Conservation (phyloP, 1,139 yeast genomes). For the Kodamaea derodonti region DNA sequence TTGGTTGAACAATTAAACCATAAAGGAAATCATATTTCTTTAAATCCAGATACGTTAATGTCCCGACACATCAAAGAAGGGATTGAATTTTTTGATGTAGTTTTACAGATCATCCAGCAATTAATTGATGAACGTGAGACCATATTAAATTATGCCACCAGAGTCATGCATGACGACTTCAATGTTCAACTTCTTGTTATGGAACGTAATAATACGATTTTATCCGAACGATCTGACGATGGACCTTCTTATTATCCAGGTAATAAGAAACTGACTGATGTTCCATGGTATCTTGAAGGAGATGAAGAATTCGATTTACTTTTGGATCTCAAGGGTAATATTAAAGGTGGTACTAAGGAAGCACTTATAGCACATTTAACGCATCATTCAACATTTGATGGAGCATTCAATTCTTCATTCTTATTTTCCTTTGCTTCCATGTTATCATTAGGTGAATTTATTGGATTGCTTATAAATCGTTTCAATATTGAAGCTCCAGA, state of each 20-base stretch:
- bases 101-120: constrained; percentile 48
- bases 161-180: constrained; percentile 73
- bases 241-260: constrained; percentile 35
- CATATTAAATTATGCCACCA: constrained; percentile 65
- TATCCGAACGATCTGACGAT: constrained; percentile 35
- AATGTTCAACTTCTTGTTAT: constrained; percentile 57
- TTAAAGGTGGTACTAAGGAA: constrained; percentile 82
- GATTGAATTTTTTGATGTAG: constrained; percentile 38
- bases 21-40: constrained; percentile 43
- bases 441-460: constrained; percentile 62
- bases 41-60: constrained; percentile 47
- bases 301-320: constrained; percentile 73
- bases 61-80: constrained; percentile 45
- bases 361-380: constrained; percentile 84
- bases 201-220: constrained; percentile 57
- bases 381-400: constrained; percentile 68
- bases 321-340: constrained; percentile 66
- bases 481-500: constrained; percentile 82
- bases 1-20: constrained; percentile 43
- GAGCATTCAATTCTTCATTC: constrained; percentile 66
- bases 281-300: constrained; percentile 80
- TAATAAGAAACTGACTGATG: constrained; percentile 29
- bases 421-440: constrained; percentile 75
- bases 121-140: constrained; percentile 69
- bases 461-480: constrained; percentile 58